These are phyloP conservation scores for Penicillium sp. DNA, from an alignment of 2,329 filamentous ascomycete genomes.

Conservation along the genomic window DNA sequence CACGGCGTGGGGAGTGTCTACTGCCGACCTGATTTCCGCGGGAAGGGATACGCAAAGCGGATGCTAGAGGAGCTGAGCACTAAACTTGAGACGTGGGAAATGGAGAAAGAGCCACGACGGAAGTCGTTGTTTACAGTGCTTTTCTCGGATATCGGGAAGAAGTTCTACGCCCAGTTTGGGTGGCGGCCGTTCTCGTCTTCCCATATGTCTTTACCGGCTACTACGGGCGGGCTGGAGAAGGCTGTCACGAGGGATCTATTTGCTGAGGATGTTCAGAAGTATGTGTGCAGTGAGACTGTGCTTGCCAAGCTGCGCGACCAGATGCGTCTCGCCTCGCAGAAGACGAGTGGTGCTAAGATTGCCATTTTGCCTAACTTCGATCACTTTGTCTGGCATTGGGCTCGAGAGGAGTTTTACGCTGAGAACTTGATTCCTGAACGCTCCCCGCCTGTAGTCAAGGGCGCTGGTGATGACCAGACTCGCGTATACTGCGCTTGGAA, in stretches of 20 bases:
- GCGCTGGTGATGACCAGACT: constrained; percentile 60
- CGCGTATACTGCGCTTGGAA: constrained; percentile 45
- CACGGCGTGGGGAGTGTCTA: constrained; percentile 83
- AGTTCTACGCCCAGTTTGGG: constrained; percentile 73
- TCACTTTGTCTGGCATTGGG: constrained; percentile 73
- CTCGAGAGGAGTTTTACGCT: constrained; percentile 76
- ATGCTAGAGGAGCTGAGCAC: constrained; percentile 69
- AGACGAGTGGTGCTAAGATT: constrained; percentile 52
- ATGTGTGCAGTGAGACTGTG: constrained; percentile 61
- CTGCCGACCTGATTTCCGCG: constrained; percentile 65
- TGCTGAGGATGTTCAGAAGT: constrained; percentile 34
- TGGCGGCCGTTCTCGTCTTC: constrained; percentile 74
- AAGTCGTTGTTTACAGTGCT: constrained; percentile 69
- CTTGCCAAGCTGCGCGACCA: constrained; percentile 64
- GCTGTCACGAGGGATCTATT: constrained; percentile 31
- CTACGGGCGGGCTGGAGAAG: constrained; percentile 25
- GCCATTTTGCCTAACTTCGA: constrained; percentile 68
- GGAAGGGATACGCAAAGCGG: constrained; percentile 72
- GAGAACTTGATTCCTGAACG: constrained; percentile 59
- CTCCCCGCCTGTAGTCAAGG: constrained; percentile 60
- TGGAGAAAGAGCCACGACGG: constrained; percentile 41
- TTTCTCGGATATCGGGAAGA: constrained; percentile 82
- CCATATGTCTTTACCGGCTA: constrained; percentile 65
- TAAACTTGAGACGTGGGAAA: constrained; percentile 54
- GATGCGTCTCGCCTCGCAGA: constrained; percentile 52